Conservation (phyloP, 305 asterid species). For the Fraxinus velutina region DNA sequence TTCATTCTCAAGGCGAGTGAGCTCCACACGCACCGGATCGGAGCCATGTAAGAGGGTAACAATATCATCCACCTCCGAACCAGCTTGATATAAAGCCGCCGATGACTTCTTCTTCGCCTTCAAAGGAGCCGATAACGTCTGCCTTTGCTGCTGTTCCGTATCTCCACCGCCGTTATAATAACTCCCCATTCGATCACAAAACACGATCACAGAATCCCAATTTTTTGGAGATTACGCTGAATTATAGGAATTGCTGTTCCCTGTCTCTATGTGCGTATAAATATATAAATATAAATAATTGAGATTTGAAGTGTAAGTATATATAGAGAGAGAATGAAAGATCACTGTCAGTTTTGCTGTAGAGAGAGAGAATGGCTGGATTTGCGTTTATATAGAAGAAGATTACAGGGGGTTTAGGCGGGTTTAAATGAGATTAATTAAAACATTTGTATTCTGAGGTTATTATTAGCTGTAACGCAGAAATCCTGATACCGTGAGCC, state of each 20-base stretch:
- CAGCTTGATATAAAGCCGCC: slow-evolving; percentile 34
- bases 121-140: slow-evolving; percentile 43
- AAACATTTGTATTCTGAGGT: background rate
- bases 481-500: background rate
- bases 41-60: slow-evolving; percentile 76
- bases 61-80: slow-evolving; percentile 62
- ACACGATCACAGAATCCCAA: slow-evolving; percentile 9
- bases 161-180: slow-evolving; percentile 37
- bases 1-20: slow-evolving; percentile 87
- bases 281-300: background rate
- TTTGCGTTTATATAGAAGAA: slow-evolving; percentile 30
- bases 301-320: background rate
- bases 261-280: background rate
- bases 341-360: slow-evolving; percentile 24
- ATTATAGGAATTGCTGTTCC: background rate
- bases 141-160: slow-evolving; percentile 38
- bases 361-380: slow-evolving; percentile 17
- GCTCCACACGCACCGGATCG: slow-evolving; percentile 90
- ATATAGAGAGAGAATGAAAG: background rate
- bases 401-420: slow-evolving; percentile 16
- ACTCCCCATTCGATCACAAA: slow-evolving; percentile 40
- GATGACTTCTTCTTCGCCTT: slow-evolving; percentile 51
- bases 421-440: slow-evolving; percentile 30
- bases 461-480: slow-evolving; percentile 18
- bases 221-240: slow-evolving; percentile 20